Conservation (phyloP, 768 basidiomycete species). For the Agrocybe praecox region DNA sequence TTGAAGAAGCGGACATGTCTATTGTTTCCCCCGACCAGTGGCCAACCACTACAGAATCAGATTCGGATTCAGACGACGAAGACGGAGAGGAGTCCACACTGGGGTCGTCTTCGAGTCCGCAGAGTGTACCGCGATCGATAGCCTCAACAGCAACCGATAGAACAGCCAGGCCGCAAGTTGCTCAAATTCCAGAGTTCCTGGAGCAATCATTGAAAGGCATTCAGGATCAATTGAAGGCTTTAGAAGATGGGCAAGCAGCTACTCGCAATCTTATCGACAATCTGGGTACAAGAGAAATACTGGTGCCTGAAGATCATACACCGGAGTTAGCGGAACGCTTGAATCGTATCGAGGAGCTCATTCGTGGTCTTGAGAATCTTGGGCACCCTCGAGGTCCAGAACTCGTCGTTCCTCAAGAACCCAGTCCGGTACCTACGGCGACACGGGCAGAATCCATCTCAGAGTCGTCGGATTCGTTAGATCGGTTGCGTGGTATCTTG, state of each 20-base stretch:
- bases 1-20: constrained; percentile 28
- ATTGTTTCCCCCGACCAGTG: neutral
- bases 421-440: constrained; percentile 17
- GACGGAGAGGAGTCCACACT: neutral
- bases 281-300: constrained; percentile 50
- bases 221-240: constrained; percentile 55
- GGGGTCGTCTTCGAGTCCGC: constrained; percentile 9
- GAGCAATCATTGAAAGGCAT: constrained; percentile 56
- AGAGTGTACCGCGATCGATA: constrained; percentile 17
- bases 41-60: constrained; percentile 1
- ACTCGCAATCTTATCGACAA: constrained; percentile 66
- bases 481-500: constrained; percentile 28
- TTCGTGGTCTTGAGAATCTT: constrained; percentile 41
- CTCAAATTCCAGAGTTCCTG: constrained; percentile 28
- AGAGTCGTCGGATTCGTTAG: constrained; percentile 29
- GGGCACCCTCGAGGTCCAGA: constrained; percentile 27
- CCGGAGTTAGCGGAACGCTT: constrained; percentile 42
- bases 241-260: constrained; percentile 64
- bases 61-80: neutral
- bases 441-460: constrained; percentile 28
- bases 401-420: constrained; percentile 3
- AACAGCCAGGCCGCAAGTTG: constrained; percentile 34
- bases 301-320: constrained; percentile 37
- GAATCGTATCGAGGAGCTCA: constrained; percentile 46
- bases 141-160: constrained; percentile 28